Percentiles rank a stretch among this genome's conserved stretches.
Evolutionary conservation across 441 rosid genomes (phyloP).

Genomic region (Pelargonium fulgidum): DNA sequence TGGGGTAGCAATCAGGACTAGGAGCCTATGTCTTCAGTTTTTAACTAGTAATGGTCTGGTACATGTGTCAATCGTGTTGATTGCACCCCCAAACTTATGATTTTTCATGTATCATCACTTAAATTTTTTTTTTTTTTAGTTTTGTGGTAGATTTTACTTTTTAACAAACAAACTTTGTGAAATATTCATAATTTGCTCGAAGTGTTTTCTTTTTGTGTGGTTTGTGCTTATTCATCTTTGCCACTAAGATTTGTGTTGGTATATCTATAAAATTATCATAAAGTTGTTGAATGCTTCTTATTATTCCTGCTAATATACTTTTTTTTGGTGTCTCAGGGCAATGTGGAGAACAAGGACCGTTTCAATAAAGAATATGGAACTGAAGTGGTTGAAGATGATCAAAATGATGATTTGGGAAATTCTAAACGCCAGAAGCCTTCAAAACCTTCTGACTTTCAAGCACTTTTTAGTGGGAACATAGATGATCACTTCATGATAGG

Average conservation of each 20-base stretch:
- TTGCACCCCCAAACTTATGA: too few species aligned
- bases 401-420: slow-evolving; percentile 23
- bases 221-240: not conserved
- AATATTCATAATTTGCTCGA: not conserved
- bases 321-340: slow-evolving; percentile 43
- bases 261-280: not conserved
- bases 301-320: not conserved
- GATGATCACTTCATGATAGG: slow-evolving; percentile 83
- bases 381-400: slow-evolving; percentile 47
- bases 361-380: slow-evolving; percentile 67
- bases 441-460: slow-evolving; percentile 73
- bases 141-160: not conserved
- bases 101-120: too few species aligned
- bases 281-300: not conserved
- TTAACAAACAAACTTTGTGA: not conserved
- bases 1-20: too few species aligned
- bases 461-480: slow-evolving; percentile 69
- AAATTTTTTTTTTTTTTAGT: too few species aligned
- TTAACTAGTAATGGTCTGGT: too few species aligned
- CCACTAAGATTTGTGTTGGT: not conserved
- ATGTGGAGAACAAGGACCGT: slow-evolving; percentile 74
- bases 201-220: not conserved
- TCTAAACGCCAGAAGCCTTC: slow-evolving; percentile 39
- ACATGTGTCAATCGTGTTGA: too few species aligned
- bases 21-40: too few species aligned